Evolutionary conservation across 345 rosid genomes (phyloP).

Genomic region (Iberis pinnata): DNA sequence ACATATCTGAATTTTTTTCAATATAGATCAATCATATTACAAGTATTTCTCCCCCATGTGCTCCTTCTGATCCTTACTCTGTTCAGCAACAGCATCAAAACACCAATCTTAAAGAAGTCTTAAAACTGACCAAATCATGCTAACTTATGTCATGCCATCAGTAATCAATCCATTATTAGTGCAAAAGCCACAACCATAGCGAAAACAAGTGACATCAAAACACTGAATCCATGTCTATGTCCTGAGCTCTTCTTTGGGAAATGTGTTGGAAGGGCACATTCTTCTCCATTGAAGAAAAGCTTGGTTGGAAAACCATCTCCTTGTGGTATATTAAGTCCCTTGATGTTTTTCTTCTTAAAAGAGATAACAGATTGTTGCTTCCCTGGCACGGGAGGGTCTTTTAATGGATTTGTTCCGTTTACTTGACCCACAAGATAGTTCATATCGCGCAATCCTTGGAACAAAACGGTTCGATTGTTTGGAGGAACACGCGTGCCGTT

Average conservation of each 20-base stretch:
- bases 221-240: constrained; percentile 19
- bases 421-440: constrained; percentile 54
- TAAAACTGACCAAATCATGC: constrained; percentile 12
- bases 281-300: constrained; percentile 84
- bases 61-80: constrained; percentile 21
- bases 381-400: constrained; percentile 62
- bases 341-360: constrained; percentile 48
- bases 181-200: constrained; percentile 29
- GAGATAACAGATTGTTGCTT: constrained; percentile 90
- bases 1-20: constrained; percentile 9
- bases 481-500: constrained; percentile 55
- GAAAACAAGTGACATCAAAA: constrained; percentile 29
- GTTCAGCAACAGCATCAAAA: constrained; percentile 25
- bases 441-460: constrained; percentile 65
- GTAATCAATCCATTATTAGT: constrained; percentile 33
- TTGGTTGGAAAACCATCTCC: constrained; percentile 80
- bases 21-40: constrained; percentile 21
- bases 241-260: constrained; percentile 46
- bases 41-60: constrained; percentile 20
- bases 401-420: constrained; percentile 42
- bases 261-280: constrained; percentile 66
- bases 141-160: constrained; percentile 9
- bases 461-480: constrained; percentile 46
- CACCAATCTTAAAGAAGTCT: constrained; percentile 19
- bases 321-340: constrained; percentile 34